These are phyloP conservation scores for Oemleria cerasiformis DNA, from an alignment of 306 rosid genomes.

Conservation along the genomic window DNA sequence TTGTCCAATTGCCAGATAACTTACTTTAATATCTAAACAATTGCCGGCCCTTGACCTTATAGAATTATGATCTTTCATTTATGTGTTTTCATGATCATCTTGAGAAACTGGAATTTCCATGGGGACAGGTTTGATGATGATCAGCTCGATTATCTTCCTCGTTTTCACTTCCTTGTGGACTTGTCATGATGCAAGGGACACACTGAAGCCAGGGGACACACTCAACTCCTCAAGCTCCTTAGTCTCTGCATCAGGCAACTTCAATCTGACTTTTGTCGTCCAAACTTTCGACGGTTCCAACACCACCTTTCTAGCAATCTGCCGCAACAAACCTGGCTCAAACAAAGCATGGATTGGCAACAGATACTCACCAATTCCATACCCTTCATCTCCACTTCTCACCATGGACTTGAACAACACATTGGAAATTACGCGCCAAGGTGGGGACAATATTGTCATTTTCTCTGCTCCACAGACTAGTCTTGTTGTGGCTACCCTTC, in stretches of 20 bases:
- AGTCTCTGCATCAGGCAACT: constrained; percentile 1
- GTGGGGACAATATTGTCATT: not conserved
- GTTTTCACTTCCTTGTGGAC: not conserved
- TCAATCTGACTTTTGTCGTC: not conserved
- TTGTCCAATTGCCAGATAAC: not conserved
- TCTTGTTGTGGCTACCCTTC: not conserved
- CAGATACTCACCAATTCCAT: not conserved
- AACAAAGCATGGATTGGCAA: constrained; percentile 4
- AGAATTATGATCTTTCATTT: not conserved
- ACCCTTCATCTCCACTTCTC: not conserved
- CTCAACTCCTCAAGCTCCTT: constrained; percentile 2
- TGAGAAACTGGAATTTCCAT: not conserved
- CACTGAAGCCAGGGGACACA: constrained; percentile 11
- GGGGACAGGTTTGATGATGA: not conserved
- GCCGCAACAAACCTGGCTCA: not conserved
- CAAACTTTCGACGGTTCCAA: not conserved
- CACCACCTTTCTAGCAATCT: not conserved
- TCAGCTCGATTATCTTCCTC: not conserved
- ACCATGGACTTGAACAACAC: not conserved
- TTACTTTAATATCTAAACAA: not conserved
- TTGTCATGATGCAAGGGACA: not conserved
- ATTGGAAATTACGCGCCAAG: not conserved
- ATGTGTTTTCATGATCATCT: no score
- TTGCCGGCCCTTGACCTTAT: not conserved
- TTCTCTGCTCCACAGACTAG: not conserved